These are phyloP conservation scores for Stephania yunnanensis DNA, from an alignment of 164 flowering plant genomes.

Conservation along the genomic window DNA sequence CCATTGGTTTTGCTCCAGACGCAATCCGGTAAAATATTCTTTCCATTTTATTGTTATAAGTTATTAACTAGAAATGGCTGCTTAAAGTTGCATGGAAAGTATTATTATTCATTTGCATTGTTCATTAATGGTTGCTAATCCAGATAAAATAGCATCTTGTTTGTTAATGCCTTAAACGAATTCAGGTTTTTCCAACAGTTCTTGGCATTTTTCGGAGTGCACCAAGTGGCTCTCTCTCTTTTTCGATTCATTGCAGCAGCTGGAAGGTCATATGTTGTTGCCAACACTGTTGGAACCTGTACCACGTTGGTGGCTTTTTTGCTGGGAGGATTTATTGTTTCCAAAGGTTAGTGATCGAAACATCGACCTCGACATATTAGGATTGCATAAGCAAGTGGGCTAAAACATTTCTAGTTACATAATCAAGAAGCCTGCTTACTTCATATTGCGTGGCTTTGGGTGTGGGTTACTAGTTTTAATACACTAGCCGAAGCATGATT, in stretches of 20 bases:
- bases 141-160: not conserved
- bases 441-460: not conserved
- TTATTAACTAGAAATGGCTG: not conserved
- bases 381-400: no score
- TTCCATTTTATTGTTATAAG: not conserved
- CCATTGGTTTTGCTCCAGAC: slow-evolving; percentile 51
- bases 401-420: not conserved
- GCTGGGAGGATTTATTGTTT: slow-evolving; percentile 59
- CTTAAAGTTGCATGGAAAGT: not conserved
- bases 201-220: slow-evolving; percentile 38
- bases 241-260: slow-evolving; percentile 53
- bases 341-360: slow-evolving; percentile 36
- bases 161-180: not conserved
- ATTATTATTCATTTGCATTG: not conserved
- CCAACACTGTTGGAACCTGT: slow-evolving; percentile 44
- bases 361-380: not conserved
- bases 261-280: slow-evolving; percentile 43
- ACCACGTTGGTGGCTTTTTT: slow-evolving; percentile 43
- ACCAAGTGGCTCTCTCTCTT: slow-evolving; percentile 52
- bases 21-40: slow-evolving; percentile 30
- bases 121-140: not conserved
- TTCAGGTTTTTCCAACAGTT: slow-evolving; percentile 46
- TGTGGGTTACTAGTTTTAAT: not conserved
- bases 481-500: not conserved
- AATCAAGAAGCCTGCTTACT: not conserved